phyloP scores from a whole-genome alignment of 2,329 filamentous ascomycete species.

The Sporothrix pallida region DNA sequence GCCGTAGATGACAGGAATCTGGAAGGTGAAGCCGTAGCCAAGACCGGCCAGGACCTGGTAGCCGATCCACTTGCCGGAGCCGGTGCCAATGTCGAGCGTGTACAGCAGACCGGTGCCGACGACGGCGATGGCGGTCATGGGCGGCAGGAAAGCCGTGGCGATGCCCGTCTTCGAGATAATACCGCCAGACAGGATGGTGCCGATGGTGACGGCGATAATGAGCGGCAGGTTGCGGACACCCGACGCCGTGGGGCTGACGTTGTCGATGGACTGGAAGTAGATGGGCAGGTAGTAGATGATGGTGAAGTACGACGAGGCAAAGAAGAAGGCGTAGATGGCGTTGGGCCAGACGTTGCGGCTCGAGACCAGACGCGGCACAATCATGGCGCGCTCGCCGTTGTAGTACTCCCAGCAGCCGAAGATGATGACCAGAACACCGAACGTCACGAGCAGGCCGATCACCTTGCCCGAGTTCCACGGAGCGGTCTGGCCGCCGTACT shows the following conservation, averaged over 20 bases:
- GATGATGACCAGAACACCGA: slow-evolving; percentile 38
- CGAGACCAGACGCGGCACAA: slow-evolving; percentile 53
- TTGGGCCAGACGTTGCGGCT: slow-evolving; percentile 53
- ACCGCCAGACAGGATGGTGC: slow-evolving; percentile 46
- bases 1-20: slow-evolving; percentile 52
- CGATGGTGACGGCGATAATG: slow-evolving; percentile 48
- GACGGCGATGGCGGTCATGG: slow-evolving; percentile 44
- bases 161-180: slow-evolving; percentile 44
- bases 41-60: slow-evolving; percentile 56
- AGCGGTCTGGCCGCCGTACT: slow-evolving; percentile 51
- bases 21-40: slow-evolving; percentile 52
- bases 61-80: slow-evolving; percentile 51
- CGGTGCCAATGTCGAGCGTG: slow-evolving; percentile 46
- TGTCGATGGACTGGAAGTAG: slow-evolving; percentile 58
- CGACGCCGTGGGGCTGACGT: slow-evolving; percentile 46
- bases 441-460: slow-evolving; percentile 47
- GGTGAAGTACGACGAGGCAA: slow-evolving; percentile 53
- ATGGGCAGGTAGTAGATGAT: slow-evolving; percentile 55
- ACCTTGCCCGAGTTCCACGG: slow-evolving; percentile 47
- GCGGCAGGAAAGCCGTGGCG: slow-evolving; percentile 48
- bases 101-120: slow-evolving; percentile 49
- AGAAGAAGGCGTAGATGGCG: slow-evolving; percentile 50
- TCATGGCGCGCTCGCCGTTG: slow-evolving; percentile 56
- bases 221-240: slow-evolving; percentile 52
- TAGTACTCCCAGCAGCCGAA: slow-evolving; percentile 46